Base-by-base conservation (phyloP, 2,329 filamentous ascomycete species). In the Pseudocercospora crystallina region DNA sequence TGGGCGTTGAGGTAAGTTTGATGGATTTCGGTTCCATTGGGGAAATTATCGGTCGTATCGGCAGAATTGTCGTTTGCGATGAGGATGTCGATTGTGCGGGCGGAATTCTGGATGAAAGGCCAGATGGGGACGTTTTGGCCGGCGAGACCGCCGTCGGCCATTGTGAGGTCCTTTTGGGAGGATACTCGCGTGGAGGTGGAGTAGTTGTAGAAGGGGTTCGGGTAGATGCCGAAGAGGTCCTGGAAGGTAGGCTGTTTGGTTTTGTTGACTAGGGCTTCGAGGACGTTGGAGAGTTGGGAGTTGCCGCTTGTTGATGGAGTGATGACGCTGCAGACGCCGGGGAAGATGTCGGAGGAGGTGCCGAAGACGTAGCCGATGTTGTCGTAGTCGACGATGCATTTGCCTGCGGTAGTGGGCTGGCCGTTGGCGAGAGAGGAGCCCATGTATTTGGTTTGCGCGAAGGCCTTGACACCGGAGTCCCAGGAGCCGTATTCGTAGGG, bases 401-500 rank as follows among this genome's bases (percentile, higher is more conserved):
- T 61, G 76, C 75, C 54, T 2, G 54, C 42, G 9, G 51, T 44
- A 8, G 54, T 62, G 2, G 73, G 68, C 2, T 53, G 38, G 56
- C 84, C 84, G 43, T 73, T 71, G 56, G 70, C 70, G 54, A 86
- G 79, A 53, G 77, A 73, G 42, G 82, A 82, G 26, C 81, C 84
- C 20, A 85, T 74, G 63, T 82, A 87, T 48, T 74, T 67, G 1
- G 80, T 81, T 3, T 77, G 79, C 8, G 75, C 80, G 62, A 87
- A 87, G 33, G 81, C 83, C 38, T 71, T 74, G 7, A 83, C 74
- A 8, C 79, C 81, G 0, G 72, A 70, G 64, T 87, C 84, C 71
- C 79, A 86, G 13, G 76, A 79, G 54, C 85, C 85, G 55, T 86
- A 80, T 65, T 87, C 84, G 68, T 77, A 86, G 1, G 85, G 82